Evolutionary conservation across 495 filamentous ascomycete species (phyloP).

Genomic region (Letharia lupina): DNA sequence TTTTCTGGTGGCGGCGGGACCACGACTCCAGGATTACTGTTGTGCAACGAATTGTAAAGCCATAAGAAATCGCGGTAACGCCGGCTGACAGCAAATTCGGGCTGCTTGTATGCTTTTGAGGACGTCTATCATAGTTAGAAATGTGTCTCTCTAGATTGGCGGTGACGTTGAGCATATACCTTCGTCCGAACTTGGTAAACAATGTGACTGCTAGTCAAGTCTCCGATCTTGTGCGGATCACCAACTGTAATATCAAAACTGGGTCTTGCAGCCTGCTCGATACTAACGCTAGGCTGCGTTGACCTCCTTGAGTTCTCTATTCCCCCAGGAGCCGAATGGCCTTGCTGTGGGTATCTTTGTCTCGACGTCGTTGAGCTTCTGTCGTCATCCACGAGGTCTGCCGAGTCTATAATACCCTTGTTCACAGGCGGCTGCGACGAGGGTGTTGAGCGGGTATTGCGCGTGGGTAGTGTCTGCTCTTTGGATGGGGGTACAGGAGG

Average conservation of each 20-base stretch:
- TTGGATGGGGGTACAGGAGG: constrained; percentile 88
- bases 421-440: constrained; percentile 42
- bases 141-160: neutral
- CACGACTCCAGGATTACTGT: constrained; percentile 88
- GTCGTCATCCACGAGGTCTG: constrained; percentile 56
- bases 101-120: constrained; percentile 86
- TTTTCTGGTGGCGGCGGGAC: constrained; percentile 97
- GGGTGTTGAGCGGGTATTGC: constrained; percentile 47
- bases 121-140: constrained; percentile 55
- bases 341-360: constrained; percentile 59
- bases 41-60: constrained; percentile 90
- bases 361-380: constrained; percentile 36
- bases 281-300: constrained; percentile 70
- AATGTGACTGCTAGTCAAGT: constrained; percentile 92
- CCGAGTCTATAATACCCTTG: constrained; percentile 51
- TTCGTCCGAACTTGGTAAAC: constrained; percentile 92
- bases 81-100: constrained; percentile 84
- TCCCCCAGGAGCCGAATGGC: constrained; percentile 51
- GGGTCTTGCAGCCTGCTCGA: constrained; percentile 86
- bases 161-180: constrained; percentile 43
- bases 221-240: constrained; percentile 95
- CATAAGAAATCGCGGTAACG: constrained; percentile 95
- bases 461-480: constrained; percentile 50
- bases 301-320: constrained; percentile 43
- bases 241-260: constrained; percentile 88